phyloP scores from a whole-genome alignment of 176 grass and related monocot species.

The Poa annua region DNA sequence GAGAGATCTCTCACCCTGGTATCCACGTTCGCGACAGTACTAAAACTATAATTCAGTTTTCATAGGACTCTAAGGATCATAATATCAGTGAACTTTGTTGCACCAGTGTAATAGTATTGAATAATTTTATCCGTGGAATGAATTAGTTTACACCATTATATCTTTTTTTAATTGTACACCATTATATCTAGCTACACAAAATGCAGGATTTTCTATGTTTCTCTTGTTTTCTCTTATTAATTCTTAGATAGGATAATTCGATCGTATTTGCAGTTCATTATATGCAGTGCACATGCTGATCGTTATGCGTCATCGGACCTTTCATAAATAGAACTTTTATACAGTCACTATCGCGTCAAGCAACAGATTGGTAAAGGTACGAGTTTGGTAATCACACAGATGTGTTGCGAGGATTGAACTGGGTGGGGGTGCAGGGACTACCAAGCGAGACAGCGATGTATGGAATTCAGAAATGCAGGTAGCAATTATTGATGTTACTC shows the following conservation, averaged over 20 bases:
- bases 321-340: not conserved
- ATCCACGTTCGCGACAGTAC: no score
- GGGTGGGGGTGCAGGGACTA: not conserved
- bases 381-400: not conserved
- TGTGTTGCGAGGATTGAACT: not conserved
- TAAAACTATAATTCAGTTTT: no score
- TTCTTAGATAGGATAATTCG: not conserved
- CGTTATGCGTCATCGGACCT: not conserved
- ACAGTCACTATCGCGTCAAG: not conserved
- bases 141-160: no score
- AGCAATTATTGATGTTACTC: constrained; percentile 11
- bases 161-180: no score
- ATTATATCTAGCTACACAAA: not conserved
- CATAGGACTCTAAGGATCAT: no score
- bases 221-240: not conserved
- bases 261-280: not conserved
- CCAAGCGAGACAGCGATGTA: not conserved
- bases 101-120: no score
- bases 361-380: not conserved
- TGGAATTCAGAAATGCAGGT: not conserved
- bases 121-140: no score
- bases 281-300: not conserved
- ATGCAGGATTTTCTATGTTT: not conserved
- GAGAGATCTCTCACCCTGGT: no score
- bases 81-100: no score